Evolutionary conservation across 1,139 yeast species (phyloP), one percentile per base, ranked within the genome.

Genomic region (Trichomonascaceae sp.): DNA sequence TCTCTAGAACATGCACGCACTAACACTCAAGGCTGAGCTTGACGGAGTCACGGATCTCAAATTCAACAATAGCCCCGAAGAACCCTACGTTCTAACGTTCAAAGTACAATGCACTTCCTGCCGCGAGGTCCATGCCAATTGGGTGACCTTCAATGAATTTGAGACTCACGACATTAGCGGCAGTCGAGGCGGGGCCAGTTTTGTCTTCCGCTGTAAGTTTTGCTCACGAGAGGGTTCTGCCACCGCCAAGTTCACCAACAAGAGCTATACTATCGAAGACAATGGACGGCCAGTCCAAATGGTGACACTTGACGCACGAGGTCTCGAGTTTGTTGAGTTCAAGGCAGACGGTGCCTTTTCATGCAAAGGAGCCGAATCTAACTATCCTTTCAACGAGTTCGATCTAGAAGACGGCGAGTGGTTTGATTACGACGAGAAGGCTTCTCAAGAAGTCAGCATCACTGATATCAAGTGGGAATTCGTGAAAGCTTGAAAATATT

Each of bases 351-450:
- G 93, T 1, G 61, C 60, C 33, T 81, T 84, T 52, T 59, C 60
- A 32, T 81, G 87, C 39, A 59, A 55, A 29, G 81, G 82, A 3
- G 59, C 56, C 5, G 74, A 70, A 13, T 57, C 72, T 2, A 54
- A 57, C 6, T 65, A 80, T 2, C 57, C 52, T 37, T 81, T 80
- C 47, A 53, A 52, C 9, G 84, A 76, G 15, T 69, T 84, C n/a
- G 84, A 77, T 38, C 57, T 84, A 34, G 70, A 67, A 28, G 96
- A 84, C 28, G 74, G 71, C 30, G 97, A 89, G 52, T 87, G 95
- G 93, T 89, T 76, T 53, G 98, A 89, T 50, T 92, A 87, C 52
- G 97, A 89, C 52, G 97, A 89, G 39, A 71, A 76, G 48, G 76
- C 81, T 4, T 72, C 74, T 8, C 71, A 64, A 17, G 96, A 89